Percentiles rank a stretch among this genome's conserved stretches.
Conservation (phyloP, 305 asterid species). For the Fraxinus velutina region DNA sequence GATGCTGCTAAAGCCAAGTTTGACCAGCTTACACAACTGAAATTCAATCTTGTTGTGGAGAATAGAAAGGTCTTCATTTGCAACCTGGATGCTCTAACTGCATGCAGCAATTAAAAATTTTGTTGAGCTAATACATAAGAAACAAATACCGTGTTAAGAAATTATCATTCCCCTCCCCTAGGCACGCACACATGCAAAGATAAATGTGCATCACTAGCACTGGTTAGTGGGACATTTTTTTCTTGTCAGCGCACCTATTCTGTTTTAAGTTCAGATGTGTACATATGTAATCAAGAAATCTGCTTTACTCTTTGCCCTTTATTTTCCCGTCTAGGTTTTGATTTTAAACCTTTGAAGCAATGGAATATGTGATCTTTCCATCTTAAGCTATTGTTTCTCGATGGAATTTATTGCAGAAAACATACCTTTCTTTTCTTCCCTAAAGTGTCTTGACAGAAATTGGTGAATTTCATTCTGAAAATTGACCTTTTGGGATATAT, state of each 20-base stretch:
- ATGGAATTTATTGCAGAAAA: slow-evolving; percentile 10
- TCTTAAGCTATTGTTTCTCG: slow-evolving; percentile 7
- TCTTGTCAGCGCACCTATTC: background rate
- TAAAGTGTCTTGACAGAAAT: background rate
- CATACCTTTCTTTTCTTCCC: background rate
- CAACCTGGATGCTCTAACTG: slow-evolving; percentile 19
- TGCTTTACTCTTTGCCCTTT: slow-evolving; percentile 14
- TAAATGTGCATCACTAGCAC: background rate
- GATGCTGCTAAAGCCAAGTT: slow-evolving; percentile 48
- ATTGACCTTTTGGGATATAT: slow-evolving; percentile 11
- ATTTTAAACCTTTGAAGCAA: slow-evolving; percentile 3
- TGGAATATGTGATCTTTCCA: slow-evolving; percentile 1
- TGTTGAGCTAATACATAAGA: background rate
- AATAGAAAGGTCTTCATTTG: slow-evolving; percentile 46
- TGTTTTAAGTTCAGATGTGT: slow-evolving; percentile 5
- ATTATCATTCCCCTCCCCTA: background rate
- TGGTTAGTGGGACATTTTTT: background rate
- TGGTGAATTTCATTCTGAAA: slow-evolving; percentile 3
- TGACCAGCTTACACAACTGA: slow-evolving; percentile 45
- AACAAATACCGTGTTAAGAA: slow-evolving; percentile 6
- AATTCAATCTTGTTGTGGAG: slow-evolving; percentile 42
- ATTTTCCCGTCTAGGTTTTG: slow-evolving; percentile 7
- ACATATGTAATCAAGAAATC: background rate
- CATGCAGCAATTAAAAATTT: slow-evolving; percentile 5
- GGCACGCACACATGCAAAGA: background rate